These are phyloP conservation scores for Cenchrus purpureus DNA, from an alignment of 176 grass and related monocot genomes.

Conservation along the genomic window DNA sequence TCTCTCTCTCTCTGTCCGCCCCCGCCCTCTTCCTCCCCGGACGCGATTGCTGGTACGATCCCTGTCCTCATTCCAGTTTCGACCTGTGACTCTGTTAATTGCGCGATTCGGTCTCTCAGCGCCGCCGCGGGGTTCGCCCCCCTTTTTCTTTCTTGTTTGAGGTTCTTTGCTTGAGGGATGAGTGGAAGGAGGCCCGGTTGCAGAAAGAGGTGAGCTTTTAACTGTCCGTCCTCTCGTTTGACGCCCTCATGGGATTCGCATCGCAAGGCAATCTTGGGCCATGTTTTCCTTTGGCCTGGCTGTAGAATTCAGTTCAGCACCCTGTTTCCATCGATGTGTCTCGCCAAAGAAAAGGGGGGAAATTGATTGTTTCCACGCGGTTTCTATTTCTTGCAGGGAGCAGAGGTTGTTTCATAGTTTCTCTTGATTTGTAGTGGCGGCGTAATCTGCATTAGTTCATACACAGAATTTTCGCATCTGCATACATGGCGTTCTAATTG, in stretches of 20 bases:
- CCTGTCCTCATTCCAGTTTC: conserved; percentile 11
- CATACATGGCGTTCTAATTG: neutral
- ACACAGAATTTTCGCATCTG: neutral
- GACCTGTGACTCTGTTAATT: neutral
- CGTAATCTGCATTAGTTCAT: neutral
- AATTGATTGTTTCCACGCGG: conserved; percentile 6
- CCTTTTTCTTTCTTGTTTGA: conserved; percentile 19
- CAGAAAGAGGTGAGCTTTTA: conserved; percentile 54
- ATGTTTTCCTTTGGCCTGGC: neutral
- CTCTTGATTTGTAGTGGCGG: neutral
- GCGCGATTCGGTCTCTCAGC: conserved; percentile 13
- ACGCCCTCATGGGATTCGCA: conserved; percentile 20
- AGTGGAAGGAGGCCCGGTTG: conserved; percentile 33
- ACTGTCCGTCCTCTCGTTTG: neutral
- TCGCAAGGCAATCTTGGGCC: conserved; percentile 18
- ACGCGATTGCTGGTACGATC: conserved; percentile 31
- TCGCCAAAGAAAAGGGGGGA: neutral
- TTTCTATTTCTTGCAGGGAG: neutral
- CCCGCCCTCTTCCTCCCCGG: neutral
- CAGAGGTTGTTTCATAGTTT: conserved; percentile 5
- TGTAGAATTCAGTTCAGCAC: neutral
- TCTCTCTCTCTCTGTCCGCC: too few species aligned
- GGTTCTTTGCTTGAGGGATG: conserved; percentile 56
- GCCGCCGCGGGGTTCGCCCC: neutral
- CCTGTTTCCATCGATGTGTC: conserved; percentile 12